A percentile compares a stretch with the other conserved stretches of the same genome.
Conservation (phyloP, 306 rosid genomes). For the Trifolium fragiferum region DNA sequence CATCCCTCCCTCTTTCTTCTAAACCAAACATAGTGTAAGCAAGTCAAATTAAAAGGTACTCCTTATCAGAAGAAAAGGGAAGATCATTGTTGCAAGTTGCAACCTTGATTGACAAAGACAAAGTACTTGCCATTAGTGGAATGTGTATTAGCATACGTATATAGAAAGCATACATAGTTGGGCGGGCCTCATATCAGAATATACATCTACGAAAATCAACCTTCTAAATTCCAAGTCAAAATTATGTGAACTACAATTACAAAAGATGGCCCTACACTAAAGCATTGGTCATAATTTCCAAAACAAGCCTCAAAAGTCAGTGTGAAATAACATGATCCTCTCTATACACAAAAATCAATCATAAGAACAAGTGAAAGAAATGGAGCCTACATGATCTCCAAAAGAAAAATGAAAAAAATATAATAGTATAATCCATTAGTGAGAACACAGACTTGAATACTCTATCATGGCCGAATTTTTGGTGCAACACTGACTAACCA, state of each 20-base stretch:
- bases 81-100: too few relatives aligned
- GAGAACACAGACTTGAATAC: background rate
- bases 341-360: conserved; percentile 24
- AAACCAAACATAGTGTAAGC: too few relatives aligned
- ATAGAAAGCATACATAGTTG: background rate
- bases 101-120: too few relatives aligned
- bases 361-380: conserved; percentile 26
- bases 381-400: background rate
- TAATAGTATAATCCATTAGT: background rate
- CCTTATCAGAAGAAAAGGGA: too few relatives aligned
- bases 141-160: too few relatives aligned
- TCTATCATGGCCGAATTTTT: too few relatives aligned
- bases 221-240: conserved; percentile 35
- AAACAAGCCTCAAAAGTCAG: conserved; percentile 48
- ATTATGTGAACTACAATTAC: conserved; percentile 23
- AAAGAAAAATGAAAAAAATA: background rate
- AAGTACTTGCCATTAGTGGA: too few relatives aligned
- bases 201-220: background rate
- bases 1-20: too few relatives aligned
- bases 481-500: too few relatives aligned
- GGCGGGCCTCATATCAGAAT: conserved; percentile 4
- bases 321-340: conserved; percentile 33
- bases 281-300: conserved; percentile 38
- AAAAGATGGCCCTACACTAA: conserved; percentile 30
- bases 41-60: too few relatives aligned